phyloP scores from a whole-genome alignment of 192 early-diverging fungal genomes.

The Haplosporangium gracile region DNA sequence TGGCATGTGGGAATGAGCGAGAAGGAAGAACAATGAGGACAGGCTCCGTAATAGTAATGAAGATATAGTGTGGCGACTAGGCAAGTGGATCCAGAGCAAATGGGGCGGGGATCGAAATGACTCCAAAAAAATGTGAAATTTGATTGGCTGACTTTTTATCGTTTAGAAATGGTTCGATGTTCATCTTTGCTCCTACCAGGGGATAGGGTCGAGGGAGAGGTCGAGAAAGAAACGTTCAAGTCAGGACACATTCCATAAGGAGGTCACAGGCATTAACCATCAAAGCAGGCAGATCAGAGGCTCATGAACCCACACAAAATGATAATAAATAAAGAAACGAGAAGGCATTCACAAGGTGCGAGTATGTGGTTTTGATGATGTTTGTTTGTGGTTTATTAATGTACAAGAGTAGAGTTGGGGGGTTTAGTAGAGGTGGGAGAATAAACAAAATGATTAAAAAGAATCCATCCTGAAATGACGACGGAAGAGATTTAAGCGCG shows the following conservation, averaged over 20 bases:
- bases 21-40: neutral
- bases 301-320: no score
- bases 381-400: slow-evolving; percentile 1
- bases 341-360: neutral
- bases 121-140: neutral
- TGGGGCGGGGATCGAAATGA: neutral
- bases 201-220: neutral
- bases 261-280: neutral
- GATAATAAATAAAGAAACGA: neutral
- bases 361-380: no score
- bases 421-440: neutral
- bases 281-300: neutral
- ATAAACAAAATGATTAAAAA: slow-evolving; percentile 8
- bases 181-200: neutral
- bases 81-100: no score
- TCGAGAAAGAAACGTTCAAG: neutral
- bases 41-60: no score
- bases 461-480: neutral
- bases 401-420: neutral
- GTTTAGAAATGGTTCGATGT: neutral
- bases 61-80: no score
- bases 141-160: neutral
- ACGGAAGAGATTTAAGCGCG: slow-evolving; percentile 57
- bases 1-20: neutral
- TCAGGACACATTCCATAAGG: neutral